These are phyloP conservation scores for Westerdykella aurantiaca DNA, from an alignment of 2,329 filamentous ascomycete genomes.

Conservation along the genomic window DNA sequence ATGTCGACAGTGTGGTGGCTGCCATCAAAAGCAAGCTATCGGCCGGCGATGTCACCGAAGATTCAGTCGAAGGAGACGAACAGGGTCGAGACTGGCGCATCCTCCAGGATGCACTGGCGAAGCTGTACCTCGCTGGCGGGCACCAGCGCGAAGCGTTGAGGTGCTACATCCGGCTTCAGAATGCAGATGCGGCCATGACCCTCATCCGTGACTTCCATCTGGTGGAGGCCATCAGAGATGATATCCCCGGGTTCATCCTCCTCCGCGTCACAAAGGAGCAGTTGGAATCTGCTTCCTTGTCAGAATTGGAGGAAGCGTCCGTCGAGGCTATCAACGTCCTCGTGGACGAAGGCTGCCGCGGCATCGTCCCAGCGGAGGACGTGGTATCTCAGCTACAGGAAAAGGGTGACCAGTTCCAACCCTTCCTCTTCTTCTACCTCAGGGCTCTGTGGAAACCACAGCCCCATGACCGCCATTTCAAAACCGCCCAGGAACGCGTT, in stretches of 20 bases:
- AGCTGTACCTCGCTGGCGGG: slow-evolving; percentile 74
- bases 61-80: slow-evolving; percentile 67
- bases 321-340: slow-evolving; percentile 79
- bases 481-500: slow-evolving; percentile 36
- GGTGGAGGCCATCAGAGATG: slow-evolving; percentile 81
- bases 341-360: slow-evolving; percentile 85
- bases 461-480: slow-evolving; percentile 44
- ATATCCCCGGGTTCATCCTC: slow-evolving; percentile 82
- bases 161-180: slow-evolving; percentile 84
- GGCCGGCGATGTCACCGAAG: slow-evolving; percentile 66
- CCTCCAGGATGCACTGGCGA: slow-evolving; percentile 79
- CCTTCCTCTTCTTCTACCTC: slow-evolving; percentile 90
- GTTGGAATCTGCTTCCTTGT: slow-evolving; percentile 56
- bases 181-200: slow-evolving; percentile 81
- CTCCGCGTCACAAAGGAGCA: slow-evolving; percentile 74
- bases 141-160: slow-evolving; percentile 77
- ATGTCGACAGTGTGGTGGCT: slow-evolving; percentile 67
- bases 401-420: slow-evolving; percentile 52
- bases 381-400: slow-evolving; percentile 73
- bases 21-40: slow-evolving; percentile 78
- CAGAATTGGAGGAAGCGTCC: slow-evolving; percentile 73
- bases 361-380: slow-evolving; percentile 69
- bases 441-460: slow-evolving; percentile 78
- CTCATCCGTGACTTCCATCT: slow-evolving; percentile 84
- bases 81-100: slow-evolving; percentile 79